A percentile compares a stretch with the other conserved stretches of the same genome.
These are phyloP conservation scores for Penicillium nordicum DNA, from an alignment of 2,329 filamentous ascomycete species.

Conservation along the genomic window DNA sequence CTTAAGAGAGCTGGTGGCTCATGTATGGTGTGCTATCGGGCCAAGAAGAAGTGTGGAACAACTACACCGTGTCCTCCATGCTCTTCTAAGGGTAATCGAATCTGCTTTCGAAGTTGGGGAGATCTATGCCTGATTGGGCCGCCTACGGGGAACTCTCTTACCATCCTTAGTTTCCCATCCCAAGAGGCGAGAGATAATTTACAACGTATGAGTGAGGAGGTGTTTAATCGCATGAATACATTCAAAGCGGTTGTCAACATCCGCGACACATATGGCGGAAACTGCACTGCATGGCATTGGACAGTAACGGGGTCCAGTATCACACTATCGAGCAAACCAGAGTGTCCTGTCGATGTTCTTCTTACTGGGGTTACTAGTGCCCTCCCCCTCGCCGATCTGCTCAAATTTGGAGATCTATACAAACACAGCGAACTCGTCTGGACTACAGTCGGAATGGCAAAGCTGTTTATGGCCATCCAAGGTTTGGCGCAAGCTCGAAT, in stretches of 20 bases:
- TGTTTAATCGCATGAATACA: background rate
- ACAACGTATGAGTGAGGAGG: slow-evolving; percentile 1
- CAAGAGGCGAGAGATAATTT: background rate
- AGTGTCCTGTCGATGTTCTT: background rate
- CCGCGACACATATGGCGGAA: slow-evolving; percentile 3
- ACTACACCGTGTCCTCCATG: slow-evolving; percentile 22
- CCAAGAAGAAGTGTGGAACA: slow-evolving; percentile 27
- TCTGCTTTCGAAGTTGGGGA: slow-evolving; percentile 23
- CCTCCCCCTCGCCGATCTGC: slow-evolving; percentile 5
- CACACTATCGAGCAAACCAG: background rate
- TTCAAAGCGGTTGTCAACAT: slow-evolving; percentile 14
- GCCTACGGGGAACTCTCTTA: background rate
- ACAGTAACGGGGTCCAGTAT: background rate
- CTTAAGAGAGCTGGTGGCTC: slow-evolving; percentile 27
- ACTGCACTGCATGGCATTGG: slow-evolving; percentile 9
- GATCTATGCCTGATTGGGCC: slow-evolving; percentile 17
- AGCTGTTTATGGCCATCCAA: slow-evolving; percentile 15
- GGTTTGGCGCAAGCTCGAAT: slow-evolving; percentile 13
- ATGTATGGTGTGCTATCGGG: slow-evolving; percentile 29
- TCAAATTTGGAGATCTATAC: background rate
- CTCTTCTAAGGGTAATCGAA: background rate
- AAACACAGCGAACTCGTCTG: slow-evolving; percentile 5
- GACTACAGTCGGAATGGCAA: slow-evolving; percentile 13
- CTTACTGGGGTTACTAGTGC: slow-evolving; percentile 5
- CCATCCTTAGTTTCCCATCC: background rate